These are phyloP conservation scores for Alternaria tenuissima DNA, from an alignment of 2,329 filamentous ascomycete genomes.

Conservation along the genomic window DNA sequence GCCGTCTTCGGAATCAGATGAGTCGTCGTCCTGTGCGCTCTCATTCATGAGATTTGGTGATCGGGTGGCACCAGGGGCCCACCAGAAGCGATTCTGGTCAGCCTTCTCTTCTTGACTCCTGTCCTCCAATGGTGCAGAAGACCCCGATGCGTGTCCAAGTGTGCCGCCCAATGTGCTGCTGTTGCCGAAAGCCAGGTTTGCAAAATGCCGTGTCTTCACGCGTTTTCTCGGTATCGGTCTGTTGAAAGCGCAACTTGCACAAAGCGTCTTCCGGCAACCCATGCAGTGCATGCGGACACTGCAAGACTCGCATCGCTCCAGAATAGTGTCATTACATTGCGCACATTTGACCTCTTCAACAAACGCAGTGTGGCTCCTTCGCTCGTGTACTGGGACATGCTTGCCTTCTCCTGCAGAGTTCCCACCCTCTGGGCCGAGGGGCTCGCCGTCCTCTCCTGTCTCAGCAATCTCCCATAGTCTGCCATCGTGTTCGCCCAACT, in stretches of 20 bases:
- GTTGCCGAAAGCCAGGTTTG: conserved; percentile 47
- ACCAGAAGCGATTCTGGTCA: conserved; percentile 61
- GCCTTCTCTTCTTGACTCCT: conserved; percentile 30
- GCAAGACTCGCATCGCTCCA: conserved; percentile 67
- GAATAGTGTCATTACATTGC: conserved; percentile 61
- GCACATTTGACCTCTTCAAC: conserved; percentile 63
- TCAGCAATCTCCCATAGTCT: conserved; percentile 66
- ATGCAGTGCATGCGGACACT: conserved; percentile 69
- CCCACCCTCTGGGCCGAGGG: conserved; percentile 60
- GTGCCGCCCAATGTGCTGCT: conserved; percentile 35
- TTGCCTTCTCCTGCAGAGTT: conserved; percentile 61
- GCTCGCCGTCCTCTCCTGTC: conserved; percentile 63
- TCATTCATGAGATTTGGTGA: conserved; percentile 69
- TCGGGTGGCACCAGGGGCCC: conserved; percentile 63
- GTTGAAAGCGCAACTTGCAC: conserved; percentile 67
- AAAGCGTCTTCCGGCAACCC: conserved; percentile 67
- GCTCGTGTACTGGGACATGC: conserved; percentile 61
- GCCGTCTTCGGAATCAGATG: conserved; percentile 49
- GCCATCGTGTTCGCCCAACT: conserved; percentile 55
- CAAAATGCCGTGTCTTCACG: conserved; percentile 49
- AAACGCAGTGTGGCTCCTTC: conserved; percentile 62
- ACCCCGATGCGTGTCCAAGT: conserved; percentile 41
- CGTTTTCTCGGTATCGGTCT: conserved; percentile 58
- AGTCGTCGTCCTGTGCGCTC: conserved; percentile 50
- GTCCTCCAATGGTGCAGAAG: conserved; percentile 34